A percentile compares a stretch with the other conserved stretches of the same genome.
Conservation (phyloP, 345 rosid genomes). For the Syzygium grande region DNA sequence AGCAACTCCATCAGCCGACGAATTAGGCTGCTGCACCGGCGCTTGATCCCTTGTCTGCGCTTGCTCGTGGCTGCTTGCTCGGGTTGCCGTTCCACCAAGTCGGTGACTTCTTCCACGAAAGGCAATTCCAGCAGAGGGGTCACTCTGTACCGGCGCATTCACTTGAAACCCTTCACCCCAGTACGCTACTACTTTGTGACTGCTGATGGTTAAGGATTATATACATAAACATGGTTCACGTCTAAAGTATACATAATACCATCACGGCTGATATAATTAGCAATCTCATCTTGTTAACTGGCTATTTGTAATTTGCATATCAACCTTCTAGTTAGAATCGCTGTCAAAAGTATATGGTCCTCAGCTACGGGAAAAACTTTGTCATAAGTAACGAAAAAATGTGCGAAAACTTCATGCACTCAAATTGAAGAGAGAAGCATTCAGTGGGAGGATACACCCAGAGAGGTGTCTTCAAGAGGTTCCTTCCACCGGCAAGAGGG, state of each 20-base stretch:
- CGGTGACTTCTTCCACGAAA: conserved; percentile 46
- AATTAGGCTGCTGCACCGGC: not conserved
- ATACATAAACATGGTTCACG: not conserved
- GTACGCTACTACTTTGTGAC: conserved; percentile 43
- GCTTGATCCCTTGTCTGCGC: not conserved
- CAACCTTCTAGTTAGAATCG: not conserved
- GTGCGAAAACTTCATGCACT: not conserved
- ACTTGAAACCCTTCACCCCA: conserved; percentile 43
- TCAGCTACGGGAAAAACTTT: not conserved
- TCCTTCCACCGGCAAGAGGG: conserved; percentile 54
- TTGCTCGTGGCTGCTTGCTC: not conserved
- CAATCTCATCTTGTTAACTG: not conserved
- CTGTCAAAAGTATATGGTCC: not conserved
- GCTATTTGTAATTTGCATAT: not conserved
- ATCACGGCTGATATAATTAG: not conserved
- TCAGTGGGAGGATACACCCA: conserved; percentile 58
- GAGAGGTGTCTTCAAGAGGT: conserved; percentile 44
- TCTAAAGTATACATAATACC: not conserved
- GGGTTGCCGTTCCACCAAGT: conserved; percentile 3
- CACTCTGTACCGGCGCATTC: conserved; percentile 33
- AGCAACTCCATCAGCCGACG: not conserved
- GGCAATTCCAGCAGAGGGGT: conserved; percentile 34
- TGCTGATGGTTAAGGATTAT: conserved; percentile 9
- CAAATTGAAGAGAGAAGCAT: not conserved
- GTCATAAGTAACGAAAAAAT: not conserved